These are phyloP conservation scores for Papiliotrema fonsecae DNA, from an alignment of 1,284 basidiomycete species.

Conservation along the genomic window DNA sequence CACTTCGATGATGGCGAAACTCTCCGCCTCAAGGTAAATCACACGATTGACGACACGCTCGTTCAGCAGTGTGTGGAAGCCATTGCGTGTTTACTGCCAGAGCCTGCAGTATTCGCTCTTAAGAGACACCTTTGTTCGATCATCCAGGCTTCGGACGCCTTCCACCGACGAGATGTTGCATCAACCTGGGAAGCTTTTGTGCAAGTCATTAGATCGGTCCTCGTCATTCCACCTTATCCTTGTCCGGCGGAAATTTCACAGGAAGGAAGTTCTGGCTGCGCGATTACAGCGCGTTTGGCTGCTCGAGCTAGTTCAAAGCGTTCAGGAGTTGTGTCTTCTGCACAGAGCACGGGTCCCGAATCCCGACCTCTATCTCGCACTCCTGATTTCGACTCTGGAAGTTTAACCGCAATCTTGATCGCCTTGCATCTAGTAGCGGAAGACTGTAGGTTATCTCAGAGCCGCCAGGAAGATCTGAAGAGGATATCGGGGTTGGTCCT, in stretches of 20 bases:
- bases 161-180: not conserved
- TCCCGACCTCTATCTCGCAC: no score
- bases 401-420: slow-evolving; percentile 48
- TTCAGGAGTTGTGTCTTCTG: no score
- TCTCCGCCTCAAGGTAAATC: slow-evolving; percentile 53
- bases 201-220: not conserved
- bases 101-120: slow-evolving; percentile 53
- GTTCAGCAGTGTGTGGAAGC: slow-evolving; percentile 59
- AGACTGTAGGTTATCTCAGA: slow-evolving; percentile 41
- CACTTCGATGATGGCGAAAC: slow-evolving; percentile 53
- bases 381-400: not conserved
- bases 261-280: no score
- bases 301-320: no score
- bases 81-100: slow-evolving; percentile 56
- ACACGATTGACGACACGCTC: slow-evolving; percentile 54
- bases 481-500: slow-evolving; percentile 62
- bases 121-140: slow-evolving; percentile 59
- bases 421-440: slow-evolving; percentile 74
- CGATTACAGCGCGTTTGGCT: no score
- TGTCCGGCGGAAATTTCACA: no score
- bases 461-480: slow-evolving; percentile 55
- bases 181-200: not conserved
- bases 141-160: slow-evolving; percentile 53
- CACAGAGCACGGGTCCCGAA: no score
- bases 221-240: no score